phyloP scores from a whole-genome alignment of 2,329 filamentous ascomycete genomes.

The Xylariomycetidae sp. region DNA sequence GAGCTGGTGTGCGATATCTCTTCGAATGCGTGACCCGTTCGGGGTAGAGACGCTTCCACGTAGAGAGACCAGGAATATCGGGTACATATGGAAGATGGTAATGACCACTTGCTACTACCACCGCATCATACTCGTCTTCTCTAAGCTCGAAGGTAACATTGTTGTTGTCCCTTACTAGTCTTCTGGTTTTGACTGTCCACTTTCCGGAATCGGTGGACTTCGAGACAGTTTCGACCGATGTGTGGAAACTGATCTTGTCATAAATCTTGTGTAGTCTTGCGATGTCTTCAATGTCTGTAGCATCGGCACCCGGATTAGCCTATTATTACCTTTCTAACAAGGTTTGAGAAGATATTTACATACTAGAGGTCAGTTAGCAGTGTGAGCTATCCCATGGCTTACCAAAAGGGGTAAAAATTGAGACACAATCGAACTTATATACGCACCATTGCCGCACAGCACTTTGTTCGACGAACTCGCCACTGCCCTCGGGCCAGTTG shows the following conservation, averaged over 20 bases:
- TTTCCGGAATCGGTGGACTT: conserved; percentile 37
- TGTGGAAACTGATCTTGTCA: conserved; percentile 48
- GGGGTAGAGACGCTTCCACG: conserved; percentile 52
- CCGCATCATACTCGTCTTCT: conserved; percentile 51
- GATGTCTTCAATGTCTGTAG: conserved; percentile 60
- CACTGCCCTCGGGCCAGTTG: conserved; percentile 55
- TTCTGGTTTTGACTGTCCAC: conserved; percentile 50
- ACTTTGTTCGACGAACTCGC: conserved; percentile 53
- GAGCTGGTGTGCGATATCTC: conserved; percentile 59
- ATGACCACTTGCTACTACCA: conserved; percentile 64
- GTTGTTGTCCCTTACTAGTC: conserved; percentile 26
- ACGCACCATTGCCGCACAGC: conserved; percentile 53
- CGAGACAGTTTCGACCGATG: conserved; percentile 47
- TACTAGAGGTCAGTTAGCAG: too few species aligned
- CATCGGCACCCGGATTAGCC: too few species aligned
- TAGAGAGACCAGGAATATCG: conserved; percentile 50
- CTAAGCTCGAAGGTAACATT: conserved; percentile 24
- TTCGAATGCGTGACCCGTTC: conserved; percentile 63
- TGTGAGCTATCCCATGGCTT: too few species aligned
- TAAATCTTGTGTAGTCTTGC: conserved; percentile 46
- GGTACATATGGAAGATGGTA: conserved; percentile 62
- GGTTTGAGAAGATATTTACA: too few species aligned
- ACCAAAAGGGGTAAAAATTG: too few species aligned
- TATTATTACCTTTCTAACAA: too few species aligned
- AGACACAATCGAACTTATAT: too few species aligned